Evolutionary conservation across 164 flowering plant genomes (phyloP), one percentile per base, ranked within the genome.

Genomic region (Nelumbo lutea): DNA sequence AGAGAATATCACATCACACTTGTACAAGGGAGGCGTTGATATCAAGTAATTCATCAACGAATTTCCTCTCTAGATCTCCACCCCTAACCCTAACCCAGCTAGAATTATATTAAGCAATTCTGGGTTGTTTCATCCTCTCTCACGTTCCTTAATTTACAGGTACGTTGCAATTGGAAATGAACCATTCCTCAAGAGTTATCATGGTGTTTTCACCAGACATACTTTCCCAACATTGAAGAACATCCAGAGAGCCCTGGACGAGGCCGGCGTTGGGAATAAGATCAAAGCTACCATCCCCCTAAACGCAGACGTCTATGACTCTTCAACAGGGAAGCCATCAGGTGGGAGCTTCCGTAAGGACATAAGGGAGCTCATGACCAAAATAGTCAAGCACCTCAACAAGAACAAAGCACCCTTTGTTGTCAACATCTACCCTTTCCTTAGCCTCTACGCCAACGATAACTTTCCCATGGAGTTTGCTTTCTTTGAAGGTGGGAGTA

Each of bases 251-350:
- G 96, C 98, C 42, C 84, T 94, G 0, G 77, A 91, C 53, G 90
- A 80, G 42, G 95, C 87, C 14, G 94, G 91, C 8, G 55, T 65
- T 41, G 93, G 90, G 38, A 82, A 85, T 79, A 63, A 77, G 52
- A 77, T 94, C 71, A 94, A 90, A 76, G 96, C 91, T 53, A 85
- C 91, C 0, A 82, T 84, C 44, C 98, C 97, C 41, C 81, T 82
- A 42, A 94, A 91, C 70, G 96, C 97, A 15, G 97, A 94, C 70
- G 96, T 94, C 53, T 94, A 94, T 66, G 78, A 81, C 10, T 90
- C 97, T 1, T 59, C 73, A 1, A 75, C 84, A 2, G 61, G 61
- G 3, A 75, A 70, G 59, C 98, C 97, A 11, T 94, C 98, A 0
- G 75, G 79, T 2, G 98, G 98, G 27, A 70, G 81, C 52, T 94